Conservation (phyloP, 1,139 yeast species). For the Taiozyma sp. region DNA sequence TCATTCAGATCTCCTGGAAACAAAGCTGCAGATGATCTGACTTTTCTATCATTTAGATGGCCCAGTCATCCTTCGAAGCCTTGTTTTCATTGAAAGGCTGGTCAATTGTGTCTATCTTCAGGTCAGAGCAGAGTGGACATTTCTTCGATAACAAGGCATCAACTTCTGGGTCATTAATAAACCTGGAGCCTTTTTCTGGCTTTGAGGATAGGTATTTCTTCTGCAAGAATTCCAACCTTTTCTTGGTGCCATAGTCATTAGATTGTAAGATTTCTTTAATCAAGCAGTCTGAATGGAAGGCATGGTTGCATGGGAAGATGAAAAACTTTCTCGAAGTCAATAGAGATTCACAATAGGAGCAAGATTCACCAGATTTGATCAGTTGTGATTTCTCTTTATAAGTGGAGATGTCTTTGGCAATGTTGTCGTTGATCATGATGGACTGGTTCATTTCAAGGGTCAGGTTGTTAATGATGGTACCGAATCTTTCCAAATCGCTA, state of each 20-base stretch:
- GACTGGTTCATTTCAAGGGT: slow-evolving; percentile 78
- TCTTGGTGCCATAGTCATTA: slow-evolving; percentile 64
- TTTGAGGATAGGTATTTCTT: slow-evolving; percentile 28
- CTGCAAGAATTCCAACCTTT: slow-evolving; percentile 52
- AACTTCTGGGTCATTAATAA: slow-evolving; percentile 32
- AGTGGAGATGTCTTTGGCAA: slow-evolving; percentile 52
- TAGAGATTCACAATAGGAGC: slow-evolving; percentile 63
- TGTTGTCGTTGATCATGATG: slow-evolving; percentile 52
- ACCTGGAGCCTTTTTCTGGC: slow-evolving; percentile 21
- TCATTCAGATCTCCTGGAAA: background rate
- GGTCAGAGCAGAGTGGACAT: slow-evolving; percentile 79
- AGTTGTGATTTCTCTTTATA: slow-evolving; percentile 46
- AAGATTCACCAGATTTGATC: slow-evolving; percentile 81
- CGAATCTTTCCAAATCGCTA: slow-evolving; percentile 67
- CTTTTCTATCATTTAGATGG: slow-evolving; percentile 4
- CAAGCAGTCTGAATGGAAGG: slow-evolving; percentile 85
- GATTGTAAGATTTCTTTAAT: slow-evolving; percentile 53
- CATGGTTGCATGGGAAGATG: slow-evolving; percentile 86
- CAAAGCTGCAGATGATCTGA: background rate
- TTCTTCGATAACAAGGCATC: slow-evolving; percentile 58
- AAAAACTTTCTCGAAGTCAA: slow-evolving; percentile 70
- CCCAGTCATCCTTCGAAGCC: slow-evolving; percentile 13
- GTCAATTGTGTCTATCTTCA: slow-evolving; percentile 67
- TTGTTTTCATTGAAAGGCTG: slow-evolving; percentile 32
- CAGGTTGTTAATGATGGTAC: slow-evolving; percentile 54